phyloP scores from a whole-genome alignment of 495 filamentous ascomycete genomes.

The Xylaria castorea region DNA sequence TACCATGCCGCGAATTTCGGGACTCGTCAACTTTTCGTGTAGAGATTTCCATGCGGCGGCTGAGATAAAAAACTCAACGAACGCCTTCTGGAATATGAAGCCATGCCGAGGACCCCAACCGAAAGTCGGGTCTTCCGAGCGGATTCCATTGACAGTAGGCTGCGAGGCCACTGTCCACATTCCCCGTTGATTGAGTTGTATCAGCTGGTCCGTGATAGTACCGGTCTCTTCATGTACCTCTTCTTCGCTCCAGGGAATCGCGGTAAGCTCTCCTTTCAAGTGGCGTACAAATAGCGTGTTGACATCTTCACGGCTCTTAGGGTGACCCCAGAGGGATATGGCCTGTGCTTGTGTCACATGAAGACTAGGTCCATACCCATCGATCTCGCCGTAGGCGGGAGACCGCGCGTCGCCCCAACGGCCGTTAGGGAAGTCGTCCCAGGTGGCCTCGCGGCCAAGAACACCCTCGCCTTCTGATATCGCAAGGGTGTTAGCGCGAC shows the following conservation, averaged over 20 bases:
- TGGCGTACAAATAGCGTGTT: constrained; percentile 79
- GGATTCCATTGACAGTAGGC: constrained; percentile 86
- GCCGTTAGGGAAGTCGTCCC: constrained; percentile 99
- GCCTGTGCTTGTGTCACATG: constrained; percentile 82
- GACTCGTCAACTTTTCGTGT: constrained; percentile 62
- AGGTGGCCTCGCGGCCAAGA: constrained; percentile 94
- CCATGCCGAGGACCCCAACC: constrained; percentile 94
- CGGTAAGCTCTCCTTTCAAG: constrained; percentile 73
- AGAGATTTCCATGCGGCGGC: constrained; percentile 70
- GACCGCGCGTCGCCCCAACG: constrained; percentile 92
- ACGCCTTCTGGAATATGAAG: constrained; percentile 97
- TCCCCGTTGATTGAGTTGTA: constrained; percentile 77
- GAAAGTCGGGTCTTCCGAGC: constrained; percentile 77
- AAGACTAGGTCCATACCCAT: constrained; percentile 90
- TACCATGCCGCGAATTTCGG: constrained; percentile 66
- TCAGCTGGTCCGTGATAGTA: constrained; percentile 74
- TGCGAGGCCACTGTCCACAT: constrained; percentile 99
- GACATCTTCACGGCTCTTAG: constrained; percentile 71
- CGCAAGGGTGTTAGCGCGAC: constrained; percentile 80
- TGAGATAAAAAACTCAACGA: constrained; percentile 93
- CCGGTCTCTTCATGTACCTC: constrained; percentile 84
- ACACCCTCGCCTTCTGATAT: constrained; percentile 91
- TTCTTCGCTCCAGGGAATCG: constrained; percentile 93
- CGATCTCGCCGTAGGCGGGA: constrained; percentile 92
- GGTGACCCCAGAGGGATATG: constrained; percentile 81